Evolutionary conservation across 2,329 filamentous ascomycete species (phyloP), one percentile per base, ranked within the genome.

Genomic region (Endocalyx cinctus): DNA sequence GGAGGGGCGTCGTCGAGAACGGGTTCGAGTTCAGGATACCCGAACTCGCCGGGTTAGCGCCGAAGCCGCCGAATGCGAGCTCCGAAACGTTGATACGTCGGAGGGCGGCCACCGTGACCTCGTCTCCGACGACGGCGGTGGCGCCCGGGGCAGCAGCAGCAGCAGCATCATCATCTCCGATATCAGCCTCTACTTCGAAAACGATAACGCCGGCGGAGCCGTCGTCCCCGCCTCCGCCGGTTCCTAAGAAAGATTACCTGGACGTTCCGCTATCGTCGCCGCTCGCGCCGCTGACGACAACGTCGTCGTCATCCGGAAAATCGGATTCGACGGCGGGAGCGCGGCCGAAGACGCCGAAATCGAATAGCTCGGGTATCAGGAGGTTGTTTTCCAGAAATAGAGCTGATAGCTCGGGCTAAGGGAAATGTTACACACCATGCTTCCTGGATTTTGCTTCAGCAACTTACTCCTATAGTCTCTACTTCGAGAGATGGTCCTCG

Each of bases 11-110:
- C 5, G 34, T 48, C 33, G 51, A 56, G 37, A 43, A 51, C n/a
- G 52, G 52, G 7, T 52, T 56, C 29, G 51, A 56, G 33, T 56
- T 51, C 22, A 46, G 54, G 17, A 29, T 57, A 8, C 53, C 54
- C 11, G 52, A 56, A 35, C 46, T 55, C 17, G 39, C 47, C 10
- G 44, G 40, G 10, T 34, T 49, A 3, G 39, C 46, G 10, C 31
- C 40, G 17, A 41, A 38, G 23, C 20, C 42, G 6, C 38, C 44
- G 17, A 45, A 42, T 16, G 31, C 38, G 5, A 33, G 31, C 15
- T 47, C 45, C 8, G 42, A 46, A n/a, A n/a, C n/a, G n/a, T n/a
- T n/a, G n/a, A n/a, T n/a, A 31, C 51, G 46, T 14, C 47, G 40
- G 29, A 45, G 34, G 27, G 37, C 33, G n/a, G n/a, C n/a, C n/a